phyloP scores from a whole-genome alignment of 108 stramenopile species.

The Skeletonema menzelii region DNA sequence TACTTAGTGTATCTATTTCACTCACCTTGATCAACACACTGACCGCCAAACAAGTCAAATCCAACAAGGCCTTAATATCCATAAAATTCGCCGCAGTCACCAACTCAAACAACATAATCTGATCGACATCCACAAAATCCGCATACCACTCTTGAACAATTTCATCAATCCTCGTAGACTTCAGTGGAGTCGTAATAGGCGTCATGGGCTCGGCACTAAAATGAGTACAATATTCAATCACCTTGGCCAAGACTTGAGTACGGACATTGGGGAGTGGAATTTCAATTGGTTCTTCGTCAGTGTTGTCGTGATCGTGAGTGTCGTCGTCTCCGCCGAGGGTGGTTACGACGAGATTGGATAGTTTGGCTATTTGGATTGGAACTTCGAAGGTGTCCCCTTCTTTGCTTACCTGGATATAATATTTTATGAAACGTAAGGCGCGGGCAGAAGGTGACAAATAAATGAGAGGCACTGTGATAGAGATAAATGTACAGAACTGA shows the following conservation, averaged over 20 bases:
- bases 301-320: slow-evolving; percentile 65
- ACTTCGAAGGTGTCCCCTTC: slow-evolving; percentile 94
- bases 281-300: slow-evolving; percentile 75
- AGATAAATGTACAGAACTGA: too few species aligned
- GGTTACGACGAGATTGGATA: slow-evolving; percentile 90
- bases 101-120: slow-evolving; percentile 71
- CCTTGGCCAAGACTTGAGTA: slow-evolving; percentile 89
- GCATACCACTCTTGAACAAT: slow-evolving; percentile 99
- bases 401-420: slow-evolving; percentile 70
- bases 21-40: slow-evolving; percentile 44
- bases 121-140: slow-evolving; percentile 84
- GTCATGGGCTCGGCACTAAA: slow-evolving; percentile 75
- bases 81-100: slow-evolving; percentile 84
- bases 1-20: too few species aligned
- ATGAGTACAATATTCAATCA: slow-evolving; percentile 97
- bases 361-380: slow-evolving; percentile 87
- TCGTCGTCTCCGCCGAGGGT: slow-evolving; percentile 88
- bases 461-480: too few species aligned
- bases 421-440: neutral
- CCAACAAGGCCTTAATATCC: slow-evolving; percentile 81
- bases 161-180: slow-evolving; percentile 88
- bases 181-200: slow-evolving; percentile 96
- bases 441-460: neutral
- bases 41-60: slow-evolving; percentile 66
- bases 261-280: slow-evolving; percentile 98